Percentiles rank a stretch among this genome's conserved stretches.
phyloP scores from a whole-genome alignment of 805 yeast species.

The Ogataea naganishii region DNA sequence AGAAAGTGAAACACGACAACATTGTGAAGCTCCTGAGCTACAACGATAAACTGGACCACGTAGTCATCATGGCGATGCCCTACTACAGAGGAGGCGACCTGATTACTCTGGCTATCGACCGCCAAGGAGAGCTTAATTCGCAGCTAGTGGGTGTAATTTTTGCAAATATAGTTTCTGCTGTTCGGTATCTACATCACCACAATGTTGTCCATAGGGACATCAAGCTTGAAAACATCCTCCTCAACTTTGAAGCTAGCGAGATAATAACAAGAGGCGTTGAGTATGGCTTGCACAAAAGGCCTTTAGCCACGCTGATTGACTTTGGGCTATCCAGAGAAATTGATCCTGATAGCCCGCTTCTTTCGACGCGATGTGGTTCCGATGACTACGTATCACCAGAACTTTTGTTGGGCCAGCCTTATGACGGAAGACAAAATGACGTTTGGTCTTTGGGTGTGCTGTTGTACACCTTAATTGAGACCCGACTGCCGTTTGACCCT shows the following conservation, averaged over 20 bases:
- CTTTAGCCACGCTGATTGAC: slow-evolving; percentile 62
- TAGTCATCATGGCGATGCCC: slow-evolving; percentile 51
- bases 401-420: slow-evolving; percentile 77
- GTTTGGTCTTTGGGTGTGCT: slow-evolving; percentile 94
- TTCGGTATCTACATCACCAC: slow-evolving; percentile 59
- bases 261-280: slow-evolving; percentile 10
- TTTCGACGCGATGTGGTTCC: slow-evolving; percentile 90
- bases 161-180: slow-evolving; percentile 62
- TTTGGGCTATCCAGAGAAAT: slow-evolving; percentile 79
- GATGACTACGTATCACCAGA: slow-evolving; percentile 97
- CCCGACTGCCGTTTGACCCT: slow-evolving; percentile 86
- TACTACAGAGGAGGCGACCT: slow-evolving; percentile 83
- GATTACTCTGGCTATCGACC: slow-evolving; percentile 47
- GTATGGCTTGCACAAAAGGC: not conserved
- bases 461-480: slow-evolving; percentile 76
- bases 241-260: slow-evolving; percentile 27
- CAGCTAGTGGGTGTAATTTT: slow-evolving; percentile 51
- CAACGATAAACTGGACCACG: slow-evolving; percentile 21
- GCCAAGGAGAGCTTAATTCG: slow-evolving; percentile 36
- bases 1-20: slow-evolving; percentile 54
- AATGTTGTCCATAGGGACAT: slow-evolving; percentile 83
- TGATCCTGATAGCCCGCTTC: slow-evolving; percentile 47
- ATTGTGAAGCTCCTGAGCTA: slow-evolving; percentile 55
- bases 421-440: slow-evolving; percentile 87
- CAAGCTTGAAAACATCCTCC: slow-evolving; percentile 77